A percentile compares a stretch with the other conserved stretches of the same genome.
Evolutionary conservation across 2,329 filamentous ascomycete species (phyloP).

Genomic region (Rhinocladiella similis): DNA sequence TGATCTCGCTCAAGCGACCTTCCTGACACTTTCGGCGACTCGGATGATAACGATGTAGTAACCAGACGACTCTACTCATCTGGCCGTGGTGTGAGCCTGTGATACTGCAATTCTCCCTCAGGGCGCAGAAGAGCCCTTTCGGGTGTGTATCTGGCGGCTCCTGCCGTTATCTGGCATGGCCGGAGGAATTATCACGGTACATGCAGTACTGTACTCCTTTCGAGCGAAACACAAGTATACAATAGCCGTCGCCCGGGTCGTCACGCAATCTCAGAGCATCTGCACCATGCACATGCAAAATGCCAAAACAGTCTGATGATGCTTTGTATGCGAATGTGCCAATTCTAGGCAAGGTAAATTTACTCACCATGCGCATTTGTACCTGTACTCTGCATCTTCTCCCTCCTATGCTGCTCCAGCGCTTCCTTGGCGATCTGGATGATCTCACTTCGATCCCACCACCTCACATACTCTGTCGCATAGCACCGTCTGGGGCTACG

Average conservation of each 20-base stretch:
- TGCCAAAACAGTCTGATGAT: not conserved
- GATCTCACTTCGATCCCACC: slow-evolving; percentile 14
- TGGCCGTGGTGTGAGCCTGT: too few relatives aligned
- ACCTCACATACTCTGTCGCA: slow-evolving; percentile 16
- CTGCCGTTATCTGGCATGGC: not conserved
- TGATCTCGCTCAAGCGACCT: not conserved
- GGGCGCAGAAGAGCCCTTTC: too few relatives aligned
- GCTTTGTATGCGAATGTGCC: too few relatives aligned
- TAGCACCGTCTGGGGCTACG: not conserved
- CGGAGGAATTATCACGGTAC: not conserved
- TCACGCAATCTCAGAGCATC: not conserved
- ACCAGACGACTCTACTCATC: too few relatives aligned
- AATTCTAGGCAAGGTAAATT: not conserved
- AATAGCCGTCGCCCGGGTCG: not conserved
- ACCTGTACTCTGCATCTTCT: slow-evolving; percentile 5
- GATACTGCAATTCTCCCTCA: too few relatives aligned
- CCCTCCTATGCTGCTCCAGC: slow-evolving; percentile 16
- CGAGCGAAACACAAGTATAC: not conserved
- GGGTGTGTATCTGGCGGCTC: not conserved
- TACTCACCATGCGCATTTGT: slow-evolving; percentile 7
- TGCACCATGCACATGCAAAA: not conserved
- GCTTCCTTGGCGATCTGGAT: slow-evolving; percentile 17
- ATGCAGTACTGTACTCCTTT: not conserved
- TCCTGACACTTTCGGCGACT: not conserved
- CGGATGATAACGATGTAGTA: too few relatives aligned